Evolutionary conservation across 331 rosid species (phyloP), one percentile per base, ranked within the genome.

Genomic region (Pyracantha coccinea): DNA sequence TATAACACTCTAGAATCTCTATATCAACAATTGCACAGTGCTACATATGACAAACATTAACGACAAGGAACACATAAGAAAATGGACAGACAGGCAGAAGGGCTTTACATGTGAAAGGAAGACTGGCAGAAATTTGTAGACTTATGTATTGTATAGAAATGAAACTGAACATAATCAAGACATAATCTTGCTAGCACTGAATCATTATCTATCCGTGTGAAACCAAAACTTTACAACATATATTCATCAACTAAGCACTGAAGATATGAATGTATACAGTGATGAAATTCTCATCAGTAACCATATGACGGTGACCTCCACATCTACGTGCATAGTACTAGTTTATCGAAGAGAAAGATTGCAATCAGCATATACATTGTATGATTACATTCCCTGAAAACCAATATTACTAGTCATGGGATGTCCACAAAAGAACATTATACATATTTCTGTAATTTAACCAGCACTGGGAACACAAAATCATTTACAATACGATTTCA

Each of bases 11-110:
- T 44, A 52, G 53, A 28, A 61, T 67, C 55, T 33, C 47, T 11
- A 69, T 71, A 33, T 32, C 13, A 74, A 73, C 24, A 79, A 79
- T 64, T 44, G 66, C 61, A 66, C 2, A 31, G 23, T 31, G 4
- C 15, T 33, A 71, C 12, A 25, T 23, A 27, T 2, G 16, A 21
- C 53, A 55, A 57, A 32, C 14, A 4, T 33, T 62, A 3, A 63
- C 1, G 2, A 10, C n/a, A 54, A 69, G 4, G n/a, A 52, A 7
- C 21, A 19, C 8, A 27, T 10, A 20, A 28, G 52, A 59, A 20
- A 31, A 19, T 21, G 31, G 16, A 32, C 5, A 9, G 31, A 47
- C 2, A 21, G 2, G 47, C 24, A 33, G 35, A 58, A 2, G 17
- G 41, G 9, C 12, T 38, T 24, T 4, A 6, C 7, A 35, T 6